Percentiles rank a stretch among this genome's conserved stretches.
These are phyloP conservation scores for Aspergillus homomorphus DNA, from an alignment of 495 filamentous ascomycete species.

Conservation along the genomic window DNA sequence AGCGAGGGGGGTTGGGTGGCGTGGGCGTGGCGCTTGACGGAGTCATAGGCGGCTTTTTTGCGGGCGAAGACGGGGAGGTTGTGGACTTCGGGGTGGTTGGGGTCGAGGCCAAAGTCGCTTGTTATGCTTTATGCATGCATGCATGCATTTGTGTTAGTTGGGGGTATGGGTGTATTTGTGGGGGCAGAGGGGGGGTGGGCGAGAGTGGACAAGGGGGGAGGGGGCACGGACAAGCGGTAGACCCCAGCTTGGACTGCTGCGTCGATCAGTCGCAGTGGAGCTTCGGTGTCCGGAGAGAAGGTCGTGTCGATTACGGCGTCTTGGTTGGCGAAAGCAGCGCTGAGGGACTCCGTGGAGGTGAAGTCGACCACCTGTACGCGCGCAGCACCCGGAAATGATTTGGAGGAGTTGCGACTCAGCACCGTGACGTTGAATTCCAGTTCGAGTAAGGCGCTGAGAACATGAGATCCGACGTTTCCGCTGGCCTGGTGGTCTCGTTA, in stretches of 20 bases:
- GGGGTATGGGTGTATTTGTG: no score
- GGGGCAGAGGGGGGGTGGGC: no score
- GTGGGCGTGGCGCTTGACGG: constrained; percentile 20
- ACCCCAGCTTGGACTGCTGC: constrained; percentile 19
- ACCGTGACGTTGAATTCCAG: constrained; percentile 22
- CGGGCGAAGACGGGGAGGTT: constrained; percentile 21
- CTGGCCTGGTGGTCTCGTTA: neutral
- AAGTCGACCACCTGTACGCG: constrained; percentile 21
- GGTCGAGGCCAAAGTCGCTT: constrained; percentile 32
- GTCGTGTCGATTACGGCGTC: constrained; percentile 26
- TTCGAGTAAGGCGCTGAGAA: constrained; percentile 13
- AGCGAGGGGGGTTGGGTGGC: constrained; percentile 7
- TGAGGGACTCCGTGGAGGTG: constrained; percentile 17
- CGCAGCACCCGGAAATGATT: constrained; percentile 17
- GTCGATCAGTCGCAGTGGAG: constrained; percentile 23
- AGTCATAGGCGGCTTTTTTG: constrained; percentile 21
- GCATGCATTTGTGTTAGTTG: no score
- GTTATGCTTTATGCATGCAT: neutral
- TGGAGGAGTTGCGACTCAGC: constrained; percentile 18
- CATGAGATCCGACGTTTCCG: neutral
- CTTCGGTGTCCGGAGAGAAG: constrained; percentile 18
- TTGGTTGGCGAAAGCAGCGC: constrained; percentile 18
- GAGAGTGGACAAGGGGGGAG: no score
- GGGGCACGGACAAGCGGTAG: constrained; percentile 24
- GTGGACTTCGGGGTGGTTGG: constrained; percentile 22